phyloP scores from a whole-genome alignment of 768 basidiomycete species.

The Calocybe gangraenosa region DNA sequence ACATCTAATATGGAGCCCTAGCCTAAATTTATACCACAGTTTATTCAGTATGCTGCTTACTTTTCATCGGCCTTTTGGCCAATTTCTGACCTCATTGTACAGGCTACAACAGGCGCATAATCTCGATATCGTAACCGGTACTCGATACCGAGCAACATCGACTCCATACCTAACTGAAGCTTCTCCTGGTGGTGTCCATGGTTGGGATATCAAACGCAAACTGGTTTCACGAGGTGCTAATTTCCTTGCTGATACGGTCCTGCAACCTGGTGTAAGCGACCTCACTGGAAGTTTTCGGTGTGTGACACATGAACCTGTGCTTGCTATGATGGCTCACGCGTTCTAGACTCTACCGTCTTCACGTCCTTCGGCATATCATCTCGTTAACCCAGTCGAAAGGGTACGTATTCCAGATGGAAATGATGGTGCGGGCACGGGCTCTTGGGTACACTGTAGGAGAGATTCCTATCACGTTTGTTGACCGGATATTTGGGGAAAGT shows the following conservation, averaged over 20 bases:
- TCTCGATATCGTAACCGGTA: slow-evolving; percentile 91
- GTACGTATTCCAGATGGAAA: slow-evolving; percentile 98
- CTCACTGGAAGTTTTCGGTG: slow-evolving; percentile 89
- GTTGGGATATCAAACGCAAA: slow-evolving; percentile 91
- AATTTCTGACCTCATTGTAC: slow-evolving; percentile 3
- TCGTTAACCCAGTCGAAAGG: slow-evolving; percentile 81
- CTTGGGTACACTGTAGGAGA: slow-evolving; percentile 86
- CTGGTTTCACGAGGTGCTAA: slow-evolving; percentile 87
- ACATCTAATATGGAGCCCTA: slow-evolving; percentile 22
- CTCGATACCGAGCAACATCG: slow-evolving; percentile 70
- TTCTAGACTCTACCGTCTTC: slow-evolving; percentile 66
- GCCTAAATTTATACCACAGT: slow-evolving; percentile 95
- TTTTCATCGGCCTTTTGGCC: background rate
- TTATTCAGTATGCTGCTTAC: slow-evolving; percentile 65
- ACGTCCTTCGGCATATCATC: slow-evolving; percentile 80
- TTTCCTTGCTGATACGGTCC: slow-evolving; percentile 81
- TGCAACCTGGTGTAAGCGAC: slow-evolving; percentile 85
- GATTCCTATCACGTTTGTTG: slow-evolving; percentile 92
- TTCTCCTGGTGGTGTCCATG: slow-evolving; percentile 80
- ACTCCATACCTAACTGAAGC: slow-evolving; percentile 55
- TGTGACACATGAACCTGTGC: slow-evolving; percentile 14
- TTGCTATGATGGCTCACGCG: background rate
- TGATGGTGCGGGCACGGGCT: slow-evolving; percentile 88
- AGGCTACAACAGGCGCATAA: slow-evolving; percentile 84
- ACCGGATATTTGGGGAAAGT: slow-evolving; percentile 90